Base-by-base conservation (phyloP, 2,329 filamentous ascomycete species). In the Botrytis galanthina region DNA sequence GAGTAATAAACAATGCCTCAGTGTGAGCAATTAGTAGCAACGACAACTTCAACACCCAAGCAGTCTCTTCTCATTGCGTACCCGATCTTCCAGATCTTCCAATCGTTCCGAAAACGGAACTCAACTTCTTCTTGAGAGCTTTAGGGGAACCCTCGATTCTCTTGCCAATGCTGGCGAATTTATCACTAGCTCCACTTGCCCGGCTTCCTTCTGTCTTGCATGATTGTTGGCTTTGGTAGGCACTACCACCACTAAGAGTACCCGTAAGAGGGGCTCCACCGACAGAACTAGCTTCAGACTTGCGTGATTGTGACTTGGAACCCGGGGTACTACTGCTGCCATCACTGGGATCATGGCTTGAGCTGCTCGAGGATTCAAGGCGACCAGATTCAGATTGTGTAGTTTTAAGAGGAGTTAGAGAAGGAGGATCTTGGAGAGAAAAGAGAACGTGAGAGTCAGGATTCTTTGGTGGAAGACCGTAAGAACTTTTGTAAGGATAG, bases 111-210 rank as follows among this genome's bases (percentile, higher is more conserved):
- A 73, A 73, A 29, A 69, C 71, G 32, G 64, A 66, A 37, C 70
- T 72, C 60, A 72, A 44, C 37, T 44, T 72, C 70, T 72, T 72
- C 61, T 68, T 68, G 46, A 68, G n/a, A 18, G 64, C 51, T 20
- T 48, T 37, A 18, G 66, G 66, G 26, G 66, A 69, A 14, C 54
- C 66, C 10, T 57, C 32, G 35, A 73, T 48, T 42, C 57, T 72
- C 46, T 42, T 72, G 9, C 44, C 22, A 29, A 72, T 54, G 44
- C 48, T 72, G 22, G 46, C 46, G 22, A 66, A 20, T 48, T 37
- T 64, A 16, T 35, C 59, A n/a, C 29, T 46, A 5, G 42, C 32
- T 48, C 63, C 62, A 39, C 35, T 61, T 16, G 37, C 37, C 5
- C 42, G 16, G 42, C 20, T 69, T 57, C 18, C 48, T 42, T 42